Conservation (phyloP, 108 stramenopile genomes). For the Nitzschia sp. region DNA sequence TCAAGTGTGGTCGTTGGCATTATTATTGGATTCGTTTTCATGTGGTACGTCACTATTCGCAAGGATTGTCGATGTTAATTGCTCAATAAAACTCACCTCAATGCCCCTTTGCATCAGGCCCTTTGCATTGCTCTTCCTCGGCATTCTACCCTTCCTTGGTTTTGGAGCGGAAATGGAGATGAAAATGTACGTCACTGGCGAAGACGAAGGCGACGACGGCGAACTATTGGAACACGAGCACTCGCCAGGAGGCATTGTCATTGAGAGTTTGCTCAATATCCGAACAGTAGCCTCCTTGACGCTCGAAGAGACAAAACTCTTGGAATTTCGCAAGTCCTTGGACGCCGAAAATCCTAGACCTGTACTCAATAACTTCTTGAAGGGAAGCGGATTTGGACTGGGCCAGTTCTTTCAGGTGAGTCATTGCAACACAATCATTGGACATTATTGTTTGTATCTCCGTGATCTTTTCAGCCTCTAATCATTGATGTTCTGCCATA, state of each 20-base stretch:
- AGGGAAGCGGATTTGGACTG: constrained; percentile 14
- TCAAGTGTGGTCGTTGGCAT: constrained; percentile 62
- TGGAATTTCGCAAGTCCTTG: constrained; percentile 60
- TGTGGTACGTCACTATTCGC: constrained; percentile 2
- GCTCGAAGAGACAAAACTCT: constrained; percentile 54
- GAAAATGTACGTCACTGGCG: constrained; percentile 55
- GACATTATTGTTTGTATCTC: too few relatives aligned
- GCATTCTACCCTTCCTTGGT: constrained; percentile 72
- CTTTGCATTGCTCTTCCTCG: constrained; percentile 75
- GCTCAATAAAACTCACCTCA: background rate
- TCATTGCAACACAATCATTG: too few relatives aligned
- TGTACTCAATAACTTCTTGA: constrained; percentile 25
- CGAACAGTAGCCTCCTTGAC: constrained; percentile 71
- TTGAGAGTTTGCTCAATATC: constrained; percentile 79
- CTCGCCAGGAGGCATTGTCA: constrained; percentile 67
- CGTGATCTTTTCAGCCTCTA: too few relatives aligned
- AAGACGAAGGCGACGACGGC: constrained; percentile 51
- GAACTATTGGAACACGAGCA: constrained; percentile 39
- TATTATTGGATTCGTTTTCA: constrained; percentile 51
- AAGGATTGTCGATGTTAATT: background rate
- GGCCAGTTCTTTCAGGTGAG: constrained; percentile 25
- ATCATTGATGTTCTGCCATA: too few relatives aligned
- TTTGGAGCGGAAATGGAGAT: constrained; percentile 72
- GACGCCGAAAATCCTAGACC: constrained; percentile 30
- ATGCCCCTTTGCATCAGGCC: constrained; percentile 41